Evolutionary conservation across 805 yeast species (phyloP).

Genomic region (Ascoidea tarda): DNA sequence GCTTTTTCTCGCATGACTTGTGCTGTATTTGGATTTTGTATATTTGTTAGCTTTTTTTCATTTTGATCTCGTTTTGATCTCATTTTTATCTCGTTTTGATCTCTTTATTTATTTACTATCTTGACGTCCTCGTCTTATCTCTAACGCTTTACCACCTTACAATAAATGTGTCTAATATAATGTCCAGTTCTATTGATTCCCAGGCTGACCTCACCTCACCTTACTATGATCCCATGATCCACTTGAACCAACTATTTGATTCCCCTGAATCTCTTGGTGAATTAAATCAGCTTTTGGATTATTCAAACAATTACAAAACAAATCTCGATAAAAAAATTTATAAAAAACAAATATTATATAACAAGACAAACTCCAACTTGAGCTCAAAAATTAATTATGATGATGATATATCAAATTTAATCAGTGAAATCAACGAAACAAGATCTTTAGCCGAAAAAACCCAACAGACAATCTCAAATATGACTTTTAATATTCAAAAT

Average conservation of each 20-base stretch:
- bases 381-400: slow-evolving; percentile 14
- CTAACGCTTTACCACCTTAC: too few relatives aligned
- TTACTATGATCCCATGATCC: slow-evolving; percentile 39
- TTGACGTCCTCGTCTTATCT: too few relatives aligned
- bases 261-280: slow-evolving; percentile 35
- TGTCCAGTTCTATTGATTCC: neutral
- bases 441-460: slow-evolving; percentile 37
- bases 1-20: too few relatives aligned
- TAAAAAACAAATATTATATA: slow-evolving; percentile 15
- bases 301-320: slow-evolving; percentile 35
- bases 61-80: too few relatives aligned
- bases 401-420: slow-evolving; percentile 16
- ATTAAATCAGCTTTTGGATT: slow-evolving; percentile 33
- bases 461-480: slow-evolving; percentile 43
- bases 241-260: slow-evolving; percentile 35
- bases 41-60: too few relatives aligned
- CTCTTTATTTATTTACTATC: too few relatives aligned
- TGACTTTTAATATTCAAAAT: slow-evolving; percentile 66
- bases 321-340: slow-evolving; percentile 32
- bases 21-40: too few relatives aligned
- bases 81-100: too few relatives aligned
- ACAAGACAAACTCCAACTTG: slow-evolving; percentile 18
- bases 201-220: slow-evolving; percentile 17
- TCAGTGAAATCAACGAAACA: slow-evolving; percentile 31
- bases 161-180: too few relatives aligned